These are phyloP conservation scores for Elsinoe australis DNA, from an alignment of 2,329 filamentous ascomycete genomes.

Conservation along the genomic window DNA sequence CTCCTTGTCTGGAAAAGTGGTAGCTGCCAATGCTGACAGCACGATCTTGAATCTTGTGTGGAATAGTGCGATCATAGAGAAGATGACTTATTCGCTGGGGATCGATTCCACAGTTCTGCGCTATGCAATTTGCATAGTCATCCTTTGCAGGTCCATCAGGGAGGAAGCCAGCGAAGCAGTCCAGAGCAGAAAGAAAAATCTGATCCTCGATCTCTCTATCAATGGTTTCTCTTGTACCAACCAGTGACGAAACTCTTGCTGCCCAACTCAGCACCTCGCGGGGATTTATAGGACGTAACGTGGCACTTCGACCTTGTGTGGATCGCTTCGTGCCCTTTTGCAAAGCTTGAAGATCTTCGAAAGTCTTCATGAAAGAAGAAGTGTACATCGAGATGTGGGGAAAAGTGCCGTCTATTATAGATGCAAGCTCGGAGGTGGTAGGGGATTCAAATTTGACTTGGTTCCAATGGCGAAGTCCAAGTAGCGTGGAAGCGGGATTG, in stretches of 20 bases:
- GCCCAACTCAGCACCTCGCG: slow-evolving; percentile 91
- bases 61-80: slow-evolving; percentile 63
- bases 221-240: slow-evolving; percentile 54
- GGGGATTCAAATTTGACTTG: slow-evolving; percentile 62
- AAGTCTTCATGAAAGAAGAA: slow-evolving; percentile 50
- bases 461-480: slow-evolving; percentile 83
- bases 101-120: slow-evolving; percentile 79
- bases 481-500: slow-evolving; percentile 58
- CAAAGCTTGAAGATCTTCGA: slow-evolving; percentile 38
- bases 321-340: slow-evolving; percentile 40
- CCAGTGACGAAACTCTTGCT: slow-evolving; percentile 60
- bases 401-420: slow-evolving; percentile 64
- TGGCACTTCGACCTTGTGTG: slow-evolving; percentile 40
- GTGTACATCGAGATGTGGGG: slow-evolving; percentile 57
- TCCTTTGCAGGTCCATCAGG: slow-evolving; percentile 56
- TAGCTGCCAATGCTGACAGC: slow-evolving; percentile 28
- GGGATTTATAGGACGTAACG: slow-evolving; percentile 56
- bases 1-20: slow-evolving; percentile 21
- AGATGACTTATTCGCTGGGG: slow-evolving; percentile 74
- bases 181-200: slow-evolving; percentile 88
- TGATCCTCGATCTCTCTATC: slow-evolving; percentile 66
- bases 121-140: slow-evolving; percentile 61
- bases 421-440: slow-evolving; percentile 59
- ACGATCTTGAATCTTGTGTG: slow-evolving; percentile 46
- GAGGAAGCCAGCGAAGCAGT: slow-evolving; percentile 81